phyloP scores from a whole-genome alignment of 192 early-diverging fungal genomes.

The Podila epigama region DNA sequence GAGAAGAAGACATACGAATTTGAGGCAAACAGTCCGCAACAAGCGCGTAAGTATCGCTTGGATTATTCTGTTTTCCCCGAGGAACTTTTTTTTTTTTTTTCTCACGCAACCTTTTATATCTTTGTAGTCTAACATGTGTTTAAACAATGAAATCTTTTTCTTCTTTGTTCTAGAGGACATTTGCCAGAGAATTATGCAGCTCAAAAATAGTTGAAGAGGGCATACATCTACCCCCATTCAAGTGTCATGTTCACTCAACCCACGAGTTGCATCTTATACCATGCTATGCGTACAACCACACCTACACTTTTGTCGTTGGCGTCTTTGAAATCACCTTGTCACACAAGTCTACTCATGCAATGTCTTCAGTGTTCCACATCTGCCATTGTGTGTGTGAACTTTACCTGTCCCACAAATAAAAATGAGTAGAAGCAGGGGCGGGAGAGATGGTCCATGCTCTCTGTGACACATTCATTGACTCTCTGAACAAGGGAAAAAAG shows the following conservation, averaged over 20 bases:
- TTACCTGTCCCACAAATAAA: no score
- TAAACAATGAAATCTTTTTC: background rate
- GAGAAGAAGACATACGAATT: constrained; percentile 81
- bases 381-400: no score
- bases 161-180: constrained; percentile 23
- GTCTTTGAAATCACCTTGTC: no score
- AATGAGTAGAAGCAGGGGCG: no score
- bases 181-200: constrained; percentile 47
- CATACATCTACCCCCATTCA: background rate
- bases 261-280: no score
- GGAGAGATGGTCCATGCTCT: background rate
- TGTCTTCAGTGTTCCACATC: no score
- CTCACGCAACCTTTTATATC: background rate
- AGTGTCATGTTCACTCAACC: no score
- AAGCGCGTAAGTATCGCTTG: constrained; percentile 60
- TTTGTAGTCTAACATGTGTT: constrained; percentile 17
- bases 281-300: background rate
- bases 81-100: background rate
- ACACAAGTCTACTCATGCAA: no score
- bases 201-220: constrained; percentile 21
- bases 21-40: constrained; percentile 73
- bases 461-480: no score
- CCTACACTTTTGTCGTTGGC: no score
- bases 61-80: background rate
- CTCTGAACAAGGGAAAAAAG: background rate